Conservation (phyloP, 495 filamentous ascomycete genomes). For the Margaritispora aquatica region DNA sequence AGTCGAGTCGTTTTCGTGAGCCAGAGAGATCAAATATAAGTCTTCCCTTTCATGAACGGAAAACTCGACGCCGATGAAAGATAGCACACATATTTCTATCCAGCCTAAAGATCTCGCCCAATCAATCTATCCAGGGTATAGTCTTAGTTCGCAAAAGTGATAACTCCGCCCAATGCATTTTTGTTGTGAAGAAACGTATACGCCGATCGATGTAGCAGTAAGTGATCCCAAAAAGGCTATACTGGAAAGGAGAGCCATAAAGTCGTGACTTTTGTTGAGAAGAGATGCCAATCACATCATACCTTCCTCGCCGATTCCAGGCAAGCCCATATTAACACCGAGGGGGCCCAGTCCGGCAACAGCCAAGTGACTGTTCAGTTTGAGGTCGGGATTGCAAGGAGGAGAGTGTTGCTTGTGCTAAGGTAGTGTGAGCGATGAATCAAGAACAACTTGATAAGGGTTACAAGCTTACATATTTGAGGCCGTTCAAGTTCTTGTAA, state of each 20-base stretch:
- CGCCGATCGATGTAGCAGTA: background rate
- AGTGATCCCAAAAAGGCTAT: background rate
- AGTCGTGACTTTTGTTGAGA: background rate
- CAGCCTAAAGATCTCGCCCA: background rate
- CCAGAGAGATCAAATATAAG: background rate
- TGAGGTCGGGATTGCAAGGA: conserved; percentile 50
- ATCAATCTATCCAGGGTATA: conserved; percentile 5
- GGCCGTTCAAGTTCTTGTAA: conserved; percentile 97
- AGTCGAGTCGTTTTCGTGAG: background rate
- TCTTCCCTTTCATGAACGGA: background rate
- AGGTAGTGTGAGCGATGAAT: conserved; percentile 18
- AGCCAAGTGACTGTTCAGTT: conserved; percentile 24
- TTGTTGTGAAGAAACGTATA: background rate
- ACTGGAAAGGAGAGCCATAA: background rate
- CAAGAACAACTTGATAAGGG: background rate
- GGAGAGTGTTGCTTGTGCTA: conserved; percentile 80
- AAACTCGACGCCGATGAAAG: background rate
- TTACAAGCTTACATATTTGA: conserved; percentile 66
- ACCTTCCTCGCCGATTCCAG: conserved; percentile 25
- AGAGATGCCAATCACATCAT: conserved; percentile 17
- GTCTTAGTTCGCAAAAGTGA: background rate
- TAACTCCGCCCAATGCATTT: conserved; percentile 3
- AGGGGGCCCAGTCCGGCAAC: conserved; percentile 19
- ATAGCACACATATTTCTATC: conserved; percentile 1
- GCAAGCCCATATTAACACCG: conserved; percentile 22